Evolutionary conservation across 495 filamentous ascomycete genomes (phyloP).

Genomic region (Podospora anserina): DNA sequence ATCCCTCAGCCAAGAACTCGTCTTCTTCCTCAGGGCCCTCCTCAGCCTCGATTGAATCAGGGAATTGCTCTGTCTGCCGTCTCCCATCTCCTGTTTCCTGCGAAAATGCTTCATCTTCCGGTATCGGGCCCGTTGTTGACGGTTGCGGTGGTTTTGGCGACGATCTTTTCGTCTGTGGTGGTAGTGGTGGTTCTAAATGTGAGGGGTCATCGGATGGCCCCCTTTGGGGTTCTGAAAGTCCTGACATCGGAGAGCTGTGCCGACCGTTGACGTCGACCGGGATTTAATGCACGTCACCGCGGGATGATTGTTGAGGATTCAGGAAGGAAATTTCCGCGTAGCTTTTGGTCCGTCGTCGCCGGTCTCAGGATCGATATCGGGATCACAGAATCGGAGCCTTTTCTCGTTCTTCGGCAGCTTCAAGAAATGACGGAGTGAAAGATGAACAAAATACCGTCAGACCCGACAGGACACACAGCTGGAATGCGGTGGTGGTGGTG

Average conservation of each 20-base stretch:
- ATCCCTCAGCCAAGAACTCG: conserved; percentile 27
- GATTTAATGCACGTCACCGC: no score
- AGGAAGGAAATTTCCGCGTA: no score
- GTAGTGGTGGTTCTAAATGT: no score
- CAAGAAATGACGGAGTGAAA: not conserved
- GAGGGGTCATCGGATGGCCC: not conserved
- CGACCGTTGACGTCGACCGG: no score
- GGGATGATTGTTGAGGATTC: no score
- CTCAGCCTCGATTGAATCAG: conserved; percentile 18
- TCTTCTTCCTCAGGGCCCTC: conserved; percentile 18
- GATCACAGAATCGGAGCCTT: no score
- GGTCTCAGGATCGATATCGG: no score
- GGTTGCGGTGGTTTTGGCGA: not conserved
- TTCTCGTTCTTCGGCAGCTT: no score
- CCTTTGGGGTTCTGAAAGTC: not conserved
- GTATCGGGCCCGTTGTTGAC: not conserved
- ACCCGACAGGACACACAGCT: not conserved
- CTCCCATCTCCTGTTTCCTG: not conserved
- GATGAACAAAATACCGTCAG: not conserved
- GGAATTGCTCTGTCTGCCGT: not conserved
- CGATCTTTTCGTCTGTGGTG: not conserved
- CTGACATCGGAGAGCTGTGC: not conserved
- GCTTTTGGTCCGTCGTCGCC: no score
- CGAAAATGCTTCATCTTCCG: conserved; percentile 2
- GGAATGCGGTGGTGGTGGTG: not conserved